These are phyloP conservation scores for Solanum paucissectum DNA, from an alignment of 257 asterid species.

Conservation along the genomic window DNA sequence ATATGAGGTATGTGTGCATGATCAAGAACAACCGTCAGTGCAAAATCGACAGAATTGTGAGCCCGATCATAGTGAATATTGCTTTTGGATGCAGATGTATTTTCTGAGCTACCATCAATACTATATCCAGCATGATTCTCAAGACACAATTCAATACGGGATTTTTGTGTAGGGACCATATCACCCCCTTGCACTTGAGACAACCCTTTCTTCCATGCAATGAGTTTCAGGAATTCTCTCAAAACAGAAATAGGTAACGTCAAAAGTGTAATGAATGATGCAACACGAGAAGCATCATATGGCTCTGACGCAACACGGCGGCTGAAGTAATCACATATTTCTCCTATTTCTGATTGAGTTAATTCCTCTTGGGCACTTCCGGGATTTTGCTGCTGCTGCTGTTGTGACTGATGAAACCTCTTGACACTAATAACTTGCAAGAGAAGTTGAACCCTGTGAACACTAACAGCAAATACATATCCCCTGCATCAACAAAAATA, in stretches of 20 bases:
- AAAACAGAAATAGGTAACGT: slow-evolving; percentile 88
- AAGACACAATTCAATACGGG: slow-evolving; percentile 89
- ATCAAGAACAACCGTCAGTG: slow-evolving; percentile 87
- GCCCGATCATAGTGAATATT: slow-evolving; percentile 77
- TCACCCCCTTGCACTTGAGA: slow-evolving; percentile 75
- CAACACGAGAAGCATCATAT: slow-evolving; percentile 96
- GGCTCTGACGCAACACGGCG: slow-evolving; percentile 99
- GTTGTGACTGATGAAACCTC: slow-evolving; percentile 85
- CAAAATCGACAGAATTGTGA: slow-evolving; percentile 86
- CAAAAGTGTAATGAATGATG: slow-evolving; percentile 88
- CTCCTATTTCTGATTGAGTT: slow-evolving; percentile 87
- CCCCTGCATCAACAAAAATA: slow-evolving; percentile 42
- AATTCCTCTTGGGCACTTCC: slow-evolving; percentile 75
- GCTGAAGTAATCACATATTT: slow-evolving; percentile 94
- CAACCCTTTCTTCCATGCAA: slow-evolving; percentile 96
- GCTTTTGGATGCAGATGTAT: slow-evolving; percentile 58
- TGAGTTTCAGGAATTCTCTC: slow-evolving; percentile 87
- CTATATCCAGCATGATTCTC: slow-evolving; percentile 80
- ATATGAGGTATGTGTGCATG: slow-evolving; percentile 80
- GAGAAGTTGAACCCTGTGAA: slow-evolving; percentile 97
- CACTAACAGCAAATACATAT: slow-evolving; percentile 96
- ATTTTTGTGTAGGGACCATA: slow-evolving; percentile 72
- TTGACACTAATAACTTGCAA: slow-evolving; percentile 97
- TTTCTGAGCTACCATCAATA: slow-evolving; percentile 43
- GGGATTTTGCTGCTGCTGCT: slow-evolving; percentile 85